A percentile compares a stretch with the other conserved stretches of the same genome.
Conservation (phyloP, 768 basidiomycete genomes). For the Boletus huronensis region DNA sequence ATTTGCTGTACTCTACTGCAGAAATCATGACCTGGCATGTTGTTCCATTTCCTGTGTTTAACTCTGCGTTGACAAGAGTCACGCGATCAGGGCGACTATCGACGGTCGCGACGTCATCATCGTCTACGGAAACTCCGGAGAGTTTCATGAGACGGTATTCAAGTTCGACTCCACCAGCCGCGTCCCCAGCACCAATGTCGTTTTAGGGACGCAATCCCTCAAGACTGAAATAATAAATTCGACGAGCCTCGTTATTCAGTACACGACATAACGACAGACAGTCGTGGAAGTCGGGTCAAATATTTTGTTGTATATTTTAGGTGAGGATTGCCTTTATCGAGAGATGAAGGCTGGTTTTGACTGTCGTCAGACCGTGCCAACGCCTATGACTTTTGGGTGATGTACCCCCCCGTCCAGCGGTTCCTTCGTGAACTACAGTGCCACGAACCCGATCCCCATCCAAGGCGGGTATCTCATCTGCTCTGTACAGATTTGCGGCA, state of each 20-base stretch:
- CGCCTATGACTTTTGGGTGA: conserved; percentile 51
- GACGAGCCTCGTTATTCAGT: conserved; percentile 41
- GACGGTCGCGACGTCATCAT: conserved; percentile 46
- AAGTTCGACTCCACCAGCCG: conserved; percentile 27
- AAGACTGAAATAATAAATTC: conserved; percentile 35
- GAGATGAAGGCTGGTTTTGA: not conserved
- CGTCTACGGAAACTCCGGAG: conserved; percentile 45
- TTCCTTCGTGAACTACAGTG: conserved; percentile 34
- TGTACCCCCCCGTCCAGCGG: conserved; percentile 39
- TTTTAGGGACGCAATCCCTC: conserved; percentile 29
- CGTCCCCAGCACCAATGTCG: conserved; percentile 21
- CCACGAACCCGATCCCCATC: conserved; percentile 42
- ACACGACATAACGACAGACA: conserved; percentile 44
- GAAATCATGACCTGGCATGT: conserved; percentile 48
- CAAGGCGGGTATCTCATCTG: conserved; percentile 49
- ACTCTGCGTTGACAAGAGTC: not conserved
- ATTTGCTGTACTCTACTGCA: conserved; percentile 45
- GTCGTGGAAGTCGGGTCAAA: conserved; percentile 42
- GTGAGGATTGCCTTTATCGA: conserved; percentile 22
- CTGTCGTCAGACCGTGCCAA: conserved; percentile 40
- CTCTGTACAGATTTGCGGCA: conserved; percentile 33
- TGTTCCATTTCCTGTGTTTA: not conserved
- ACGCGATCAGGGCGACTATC: conserved; percentile 40
- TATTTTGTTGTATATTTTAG: conserved; percentile 43
- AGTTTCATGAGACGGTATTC: conserved; percentile 50